A percentile compares a stretch with the other conserved stretches of the same genome.
phyloP scores from a whole-genome alignment of 305 asterid genomes.

The Plantago coronopus region DNA sequence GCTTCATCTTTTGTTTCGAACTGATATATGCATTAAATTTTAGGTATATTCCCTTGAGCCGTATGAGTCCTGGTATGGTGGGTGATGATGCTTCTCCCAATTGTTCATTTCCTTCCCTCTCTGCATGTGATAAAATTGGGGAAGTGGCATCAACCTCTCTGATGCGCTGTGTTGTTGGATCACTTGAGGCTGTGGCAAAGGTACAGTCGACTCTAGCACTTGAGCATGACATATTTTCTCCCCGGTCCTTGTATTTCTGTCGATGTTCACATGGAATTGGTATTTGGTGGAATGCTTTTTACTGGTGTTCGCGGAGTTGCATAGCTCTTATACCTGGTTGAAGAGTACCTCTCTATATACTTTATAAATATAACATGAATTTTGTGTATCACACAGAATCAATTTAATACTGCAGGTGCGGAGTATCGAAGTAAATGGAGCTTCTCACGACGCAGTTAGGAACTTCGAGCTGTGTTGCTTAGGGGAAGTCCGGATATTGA shows the following conservation, averaged over 20 bases:
- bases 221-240: background rate
- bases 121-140: conserved; percentile 52
- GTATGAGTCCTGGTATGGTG: conserved; percentile 39
- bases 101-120: conserved; percentile 63
- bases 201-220: conserved; percentile 26
- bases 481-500: conserved; percentile 82
- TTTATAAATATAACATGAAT: background rate
- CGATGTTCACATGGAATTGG: no score
- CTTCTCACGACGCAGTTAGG: conserved; percentile 59
- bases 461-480: conserved; percentile 68
- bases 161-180: conserved; percentile 64
- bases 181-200: conserved; percentile 68
- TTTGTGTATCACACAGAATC: conserved; percentile 10
- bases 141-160: conserved; percentile 55
- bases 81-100: conserved; percentile 38
- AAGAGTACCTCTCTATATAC: conserved; percentile 3
- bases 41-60: conserved; percentile 84
- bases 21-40: conserved; percentile 21
- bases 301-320: background rate
- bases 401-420: conserved; percentile 59
- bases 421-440: conserved; percentile 50
- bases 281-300: background rate
- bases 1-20: conserved; percentile 11
- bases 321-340: background rate
- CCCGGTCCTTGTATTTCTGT: no score